Evolutionary conservation across 768 basidiomycete genomes (phyloP).

Genomic region (Mycena latifolia): DNA sequence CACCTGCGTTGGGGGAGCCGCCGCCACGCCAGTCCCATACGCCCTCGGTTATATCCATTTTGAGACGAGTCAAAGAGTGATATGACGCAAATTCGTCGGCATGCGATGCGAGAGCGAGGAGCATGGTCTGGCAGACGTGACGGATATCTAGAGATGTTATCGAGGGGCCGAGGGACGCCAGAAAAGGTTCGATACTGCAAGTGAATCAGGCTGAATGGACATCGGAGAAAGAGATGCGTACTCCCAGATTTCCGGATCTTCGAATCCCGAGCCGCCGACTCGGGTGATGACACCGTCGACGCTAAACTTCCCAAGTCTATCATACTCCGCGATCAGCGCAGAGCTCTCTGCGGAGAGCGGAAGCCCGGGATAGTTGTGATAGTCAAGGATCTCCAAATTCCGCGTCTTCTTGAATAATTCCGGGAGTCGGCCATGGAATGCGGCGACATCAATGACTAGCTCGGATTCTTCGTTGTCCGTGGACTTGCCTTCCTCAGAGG

Average conservation of each 20-base stretch:
- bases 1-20: conserved; percentile 35
- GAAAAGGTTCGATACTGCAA: conserved; percentile 28
- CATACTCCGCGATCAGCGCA: too few species aligned
- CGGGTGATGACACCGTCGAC: too few species aligned
- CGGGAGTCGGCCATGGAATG: conserved; percentile 19
- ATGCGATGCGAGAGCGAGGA: conserved; percentile 16
- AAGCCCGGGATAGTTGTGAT: too few species aligned
- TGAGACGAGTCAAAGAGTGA: conserved; percentile 27
- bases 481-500: too few species aligned
- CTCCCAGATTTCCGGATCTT: conserved; percentile 28
- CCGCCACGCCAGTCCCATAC: too few species aligned
- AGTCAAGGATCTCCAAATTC: conserved; percentile 23
- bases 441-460: conserved; percentile 7
- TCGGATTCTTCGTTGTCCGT: not conserved
- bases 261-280: not conserved
- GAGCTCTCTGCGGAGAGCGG: too few species aligned
- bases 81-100: conserved; percentile 21
- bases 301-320: too few species aligned
- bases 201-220: not conserved
- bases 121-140: conserved; percentile 16
- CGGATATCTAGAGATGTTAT: conserved; percentile 32
- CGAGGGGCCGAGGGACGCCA: conserved; percentile 21
- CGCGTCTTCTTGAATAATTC: conserved; percentile 18
- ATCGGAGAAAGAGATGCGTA: not conserved
- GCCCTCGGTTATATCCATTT: conserved; percentile 39